A percentile compares a stretch with the other conserved stretches of the same genome.
Conservation (phyloP, 2,329 filamentous ascomycete species). For the Nectriaceae sp. region DNA sequence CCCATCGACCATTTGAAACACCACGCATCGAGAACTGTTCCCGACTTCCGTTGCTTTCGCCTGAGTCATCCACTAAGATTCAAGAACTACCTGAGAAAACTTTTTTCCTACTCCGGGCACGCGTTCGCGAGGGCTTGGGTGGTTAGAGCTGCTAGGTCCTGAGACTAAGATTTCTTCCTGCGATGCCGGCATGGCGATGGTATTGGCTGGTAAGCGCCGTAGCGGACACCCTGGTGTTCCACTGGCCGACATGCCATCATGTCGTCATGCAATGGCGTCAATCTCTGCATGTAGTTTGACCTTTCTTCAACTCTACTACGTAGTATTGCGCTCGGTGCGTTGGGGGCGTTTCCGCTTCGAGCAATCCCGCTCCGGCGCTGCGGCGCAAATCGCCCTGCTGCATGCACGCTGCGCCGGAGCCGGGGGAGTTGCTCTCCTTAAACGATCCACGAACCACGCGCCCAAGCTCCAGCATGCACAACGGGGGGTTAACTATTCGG, state of each 20-base stretch:
- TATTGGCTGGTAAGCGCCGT: not conserved
- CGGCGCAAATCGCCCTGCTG: not conserved
- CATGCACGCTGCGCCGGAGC: slow-evolving; percentile 10
- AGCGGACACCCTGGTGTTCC: not conserved
- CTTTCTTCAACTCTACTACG: too few relatives aligned
- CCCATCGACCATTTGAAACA: slow-evolving; percentile 21
- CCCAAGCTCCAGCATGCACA: not conserved
- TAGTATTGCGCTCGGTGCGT: not conserved
- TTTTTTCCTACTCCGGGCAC: not conserved
- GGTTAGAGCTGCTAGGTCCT: not conserved
- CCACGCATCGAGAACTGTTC: slow-evolving; percentile 16
- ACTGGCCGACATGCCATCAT: slow-evolving; percentile 23
- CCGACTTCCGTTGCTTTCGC: slow-evolving; percentile 24
- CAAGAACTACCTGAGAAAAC: not conserved
- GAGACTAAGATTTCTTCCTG: not conserved
- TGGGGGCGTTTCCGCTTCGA: slow-evolving; percentile 23
- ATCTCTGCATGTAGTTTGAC: slow-evolving; percentile 1
- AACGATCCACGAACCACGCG: too few relatives aligned
- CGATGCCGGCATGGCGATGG: not conserved
- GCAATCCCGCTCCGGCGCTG: slow-evolving; percentile 26
- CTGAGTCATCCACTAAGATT: slow-evolving; percentile 28
- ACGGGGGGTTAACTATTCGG: not conserved
- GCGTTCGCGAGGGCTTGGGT: not conserved
- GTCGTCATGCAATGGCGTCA: slow-evolving; percentile 31
- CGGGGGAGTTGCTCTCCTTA: too few relatives aligned